These are phyloP conservation scores for Vaucheria bursata DNA, from an alignment of 352 stramenopile species.

Conservation along the genomic window DNA sequence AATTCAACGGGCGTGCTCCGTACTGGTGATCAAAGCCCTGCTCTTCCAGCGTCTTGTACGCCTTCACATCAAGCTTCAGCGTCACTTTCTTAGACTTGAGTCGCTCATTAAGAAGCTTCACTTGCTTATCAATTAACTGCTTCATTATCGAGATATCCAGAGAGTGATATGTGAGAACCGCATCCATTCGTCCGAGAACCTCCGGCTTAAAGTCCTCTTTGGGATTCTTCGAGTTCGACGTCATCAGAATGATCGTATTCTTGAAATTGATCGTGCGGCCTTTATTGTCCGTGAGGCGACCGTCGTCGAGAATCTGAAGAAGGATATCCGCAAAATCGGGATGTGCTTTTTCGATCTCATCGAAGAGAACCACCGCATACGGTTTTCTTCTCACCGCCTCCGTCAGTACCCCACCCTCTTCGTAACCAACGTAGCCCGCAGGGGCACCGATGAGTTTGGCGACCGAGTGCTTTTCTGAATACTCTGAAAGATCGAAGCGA, in stretches of 20 bases:
- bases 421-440: constrained; percentile 86
- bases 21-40: not conserved
- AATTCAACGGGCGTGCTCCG: not conserved
- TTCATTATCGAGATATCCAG: constrained; percentile 72
- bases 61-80: not conserved
- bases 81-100: not conserved
- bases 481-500: constrained; percentile 94
- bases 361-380: not conserved
- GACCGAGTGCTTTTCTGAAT: constrained; percentile 90
- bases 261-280: constrained; percentile 90
- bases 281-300: constrained; percentile 85
- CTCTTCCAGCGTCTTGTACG: not conserved
- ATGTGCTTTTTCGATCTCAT: constrained; percentile 2
- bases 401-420: constrained; percentile 87
- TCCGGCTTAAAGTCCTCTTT: constrained; percentile 70
- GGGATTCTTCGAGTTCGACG: constrained; percentile 82
- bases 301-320: constrained; percentile 92
- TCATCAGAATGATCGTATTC: constrained; percentile 95
- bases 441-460: constrained; percentile 81
- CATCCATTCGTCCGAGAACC: constrained; percentile 89
- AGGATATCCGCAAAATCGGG: constrained; percentile 87
- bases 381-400: constrained; percentile 69
- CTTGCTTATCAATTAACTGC: constrained; percentile 63
- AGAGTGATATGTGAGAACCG: constrained; percentile 90
- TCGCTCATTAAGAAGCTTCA: not conserved